These are phyloP conservation scores for Aspergillus nanangensis DNA, from an alignment of 495 filamentous ascomycete species.

Conservation along the genomic window DNA sequence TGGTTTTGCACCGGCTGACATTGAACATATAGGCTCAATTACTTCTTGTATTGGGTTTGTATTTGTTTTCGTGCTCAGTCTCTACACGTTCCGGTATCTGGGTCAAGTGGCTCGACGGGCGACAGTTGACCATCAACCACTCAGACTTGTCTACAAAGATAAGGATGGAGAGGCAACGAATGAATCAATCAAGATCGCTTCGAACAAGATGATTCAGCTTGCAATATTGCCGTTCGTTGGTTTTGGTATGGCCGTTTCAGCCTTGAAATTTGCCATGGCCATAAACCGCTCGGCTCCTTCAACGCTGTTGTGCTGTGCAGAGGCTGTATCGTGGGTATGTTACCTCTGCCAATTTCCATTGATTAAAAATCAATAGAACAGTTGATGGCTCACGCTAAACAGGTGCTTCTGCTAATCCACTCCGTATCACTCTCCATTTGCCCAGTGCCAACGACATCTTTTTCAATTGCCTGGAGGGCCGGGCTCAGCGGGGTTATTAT, in stretches of 20 bases:
- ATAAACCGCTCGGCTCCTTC: neutral
- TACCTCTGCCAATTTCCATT: neutral
- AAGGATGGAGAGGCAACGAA: neutral
- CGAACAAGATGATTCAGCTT: neutral
- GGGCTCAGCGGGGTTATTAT: neutral
- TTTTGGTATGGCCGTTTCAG: neutral
- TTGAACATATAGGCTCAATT: neutral
- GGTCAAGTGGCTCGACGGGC: neutral
- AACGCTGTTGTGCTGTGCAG: neutral
- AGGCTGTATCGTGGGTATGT: neutral
- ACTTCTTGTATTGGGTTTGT: neutral
- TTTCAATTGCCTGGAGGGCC: neutral
- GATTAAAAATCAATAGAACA: neutral
- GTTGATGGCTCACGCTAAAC: neutral
- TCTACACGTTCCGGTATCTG: neutral
- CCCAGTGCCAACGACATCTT: neutral
- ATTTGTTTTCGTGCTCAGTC: neutral
- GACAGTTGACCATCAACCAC: neutral
- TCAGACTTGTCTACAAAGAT: neutral
- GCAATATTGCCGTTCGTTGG: neutral
- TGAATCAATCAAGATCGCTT: neutral
- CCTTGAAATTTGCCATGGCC: neutral
- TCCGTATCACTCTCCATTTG: neutral
- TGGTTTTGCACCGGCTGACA: too few species aligned
- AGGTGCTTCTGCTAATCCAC: neutral